A percentile compares a stretch with the other conserved stretches of the same genome.
phyloP scores from a whole-genome alignment of 345 rosid species.

The Chamaenerion angustifolium region DNA sequence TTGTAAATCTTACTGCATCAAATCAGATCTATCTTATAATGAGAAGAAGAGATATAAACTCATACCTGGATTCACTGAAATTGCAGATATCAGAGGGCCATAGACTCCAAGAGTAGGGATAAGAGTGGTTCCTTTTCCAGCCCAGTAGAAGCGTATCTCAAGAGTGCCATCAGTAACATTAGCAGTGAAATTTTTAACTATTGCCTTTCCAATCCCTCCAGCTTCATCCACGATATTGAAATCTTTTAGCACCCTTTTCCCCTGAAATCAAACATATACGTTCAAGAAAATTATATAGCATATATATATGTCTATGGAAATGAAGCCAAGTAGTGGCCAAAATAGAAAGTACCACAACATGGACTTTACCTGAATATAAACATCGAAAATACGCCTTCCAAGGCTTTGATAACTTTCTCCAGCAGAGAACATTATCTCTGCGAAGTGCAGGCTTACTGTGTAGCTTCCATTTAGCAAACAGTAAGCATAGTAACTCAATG shows the following conservation, averaged over 20 bases:
- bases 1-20: background rate
- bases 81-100: conserved; percentile 60
- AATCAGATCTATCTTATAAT: background rate
- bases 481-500: conserved; percentile 24
- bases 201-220: conserved; percentile 26
- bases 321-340: background rate
- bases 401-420: conserved; percentile 10
- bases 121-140: conserved; percentile 49
- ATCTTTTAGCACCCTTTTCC: conserved; percentile 27
- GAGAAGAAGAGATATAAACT: background rate
- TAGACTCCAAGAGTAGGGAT: conserved; percentile 38
- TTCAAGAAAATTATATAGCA: too few species aligned
- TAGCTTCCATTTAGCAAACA: conserved; percentile 15
- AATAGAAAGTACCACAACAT: background rate
- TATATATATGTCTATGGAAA: too few species aligned
- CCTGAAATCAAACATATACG: conserved; percentile 16
- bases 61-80: conserved; percentile 22
- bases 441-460: conserved; percentile 17
- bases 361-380: conserved; percentile 19
- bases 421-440: conserved; percentile 15
- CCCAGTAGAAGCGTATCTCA: conserved; percentile 52
- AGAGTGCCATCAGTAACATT: conserved; percentile 25
- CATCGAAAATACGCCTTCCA: conserved; percentile 15
- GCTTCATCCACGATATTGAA: conserved; percentile 34
- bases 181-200: conserved; percentile 11